Evolutionary conservation across 1,284 basidiomycete genomes (phyloP), one percentile per base, ranked within the genome.

Genomic region (Cryptococcus sp.): DNA sequence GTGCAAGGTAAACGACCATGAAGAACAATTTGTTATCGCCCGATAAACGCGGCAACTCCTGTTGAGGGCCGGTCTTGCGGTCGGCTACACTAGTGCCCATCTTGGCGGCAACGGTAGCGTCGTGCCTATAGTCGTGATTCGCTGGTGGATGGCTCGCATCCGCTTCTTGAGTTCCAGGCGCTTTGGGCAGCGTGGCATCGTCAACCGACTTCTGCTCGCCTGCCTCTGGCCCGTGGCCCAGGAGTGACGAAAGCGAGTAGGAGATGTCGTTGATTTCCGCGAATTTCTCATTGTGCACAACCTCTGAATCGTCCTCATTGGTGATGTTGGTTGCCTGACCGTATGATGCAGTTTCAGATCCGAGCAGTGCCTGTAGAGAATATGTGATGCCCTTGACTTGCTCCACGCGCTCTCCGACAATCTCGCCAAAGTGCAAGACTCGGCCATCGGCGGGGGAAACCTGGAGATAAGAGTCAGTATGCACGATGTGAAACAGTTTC

Each of bases 351-450:
- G 62, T 62, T 19, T 73, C 66, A 5, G 88, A 84, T 41, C 92
- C 92, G 10, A 98, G 86, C 0, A 99, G 82, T 0, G 94, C 93
- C 66, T 95, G 90, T 23, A 99, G 84, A 7, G 93, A 96, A 73
- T 98, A 98, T 0, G 93, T 98, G 65, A 96, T 88, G 17, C 95
- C 95, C 79, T 99, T 99, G 72, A 99, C 93, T 80, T 98, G 94
- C 76, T 97, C 94, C 46, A 99, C 91, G 31, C 87, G 86, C 46
- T 81, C 76, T 52, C 88, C 85, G 62, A 88, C 87, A 66, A 99
- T 91, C 2, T 87, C 86, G 25, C 95, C 96, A 68, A 94, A 93
- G 75, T 99, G 95, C 40, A 99, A 82, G 3, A 99, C 85, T 1
- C 84, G 88, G 11, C 95, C 96, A 69, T 99, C 95, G 0, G 95